Evolutionary conservation across 139 green algal genomes (phyloP), one percentile per base, ranked within the genome.

Genomic region (Monoraphidium neglectum): DNA sequence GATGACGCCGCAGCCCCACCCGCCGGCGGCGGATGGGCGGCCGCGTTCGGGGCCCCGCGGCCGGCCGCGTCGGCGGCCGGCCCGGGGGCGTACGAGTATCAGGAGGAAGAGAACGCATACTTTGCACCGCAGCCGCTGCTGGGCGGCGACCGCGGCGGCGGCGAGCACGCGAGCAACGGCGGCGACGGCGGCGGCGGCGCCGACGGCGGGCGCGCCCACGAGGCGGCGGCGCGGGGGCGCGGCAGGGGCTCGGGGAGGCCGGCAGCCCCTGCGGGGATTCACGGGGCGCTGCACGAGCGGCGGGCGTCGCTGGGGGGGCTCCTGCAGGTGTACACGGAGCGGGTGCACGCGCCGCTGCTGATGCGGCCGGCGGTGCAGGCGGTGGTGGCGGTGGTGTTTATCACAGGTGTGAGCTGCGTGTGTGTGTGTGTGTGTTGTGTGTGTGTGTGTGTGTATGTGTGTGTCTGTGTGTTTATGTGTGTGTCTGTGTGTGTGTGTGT

Each of bases 301-400:
- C 56, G n/a, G 56, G 43, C 12, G 33, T 74, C 37, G 35, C 74
- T 79, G 24, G 46, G 65, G 15, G 5, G 46, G 3, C 28, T 47
- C 15, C 77, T 93, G 72, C 79, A 87, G 56, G 53, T 46, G 16
- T 92, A 90, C 81, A 91, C 95, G 79, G 79, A 84, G 49, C 47
- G 75, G 6, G 63, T 91, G 28, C 89, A 94, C 66, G 88, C 87
- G 1, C 90, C 90, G 0, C 18, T 77, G 60, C 78, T 95, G 76
- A 57, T 76, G 16, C 67, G 71, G 51, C 85, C 79, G 0, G 37
- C 32, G 15, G 84, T 82, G 49, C 90, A 95, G 79, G 71, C 57
- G 4, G 74, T 33, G 0, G 85, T 94, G 53, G 79, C 93, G 70
- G 67, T 67, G 6, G 16, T 88, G 16, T 90, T 91, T 40, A 33